These are phyloP conservation scores for Spergularia bocconei DNA, from an alignment of 148 eudicot genomes.

Conservation along the genomic window DNA sequence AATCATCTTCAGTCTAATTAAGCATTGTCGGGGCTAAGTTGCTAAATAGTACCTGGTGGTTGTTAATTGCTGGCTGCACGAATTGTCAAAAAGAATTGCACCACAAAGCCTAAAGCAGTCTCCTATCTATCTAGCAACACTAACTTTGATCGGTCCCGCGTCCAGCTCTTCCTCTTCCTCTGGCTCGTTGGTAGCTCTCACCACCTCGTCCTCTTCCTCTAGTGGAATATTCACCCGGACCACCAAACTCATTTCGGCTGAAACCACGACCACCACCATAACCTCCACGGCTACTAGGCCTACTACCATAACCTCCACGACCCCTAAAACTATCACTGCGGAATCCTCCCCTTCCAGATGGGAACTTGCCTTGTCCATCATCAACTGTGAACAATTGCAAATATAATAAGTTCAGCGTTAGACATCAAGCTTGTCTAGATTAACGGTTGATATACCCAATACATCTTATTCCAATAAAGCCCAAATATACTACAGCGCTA, in stretches of 20 bases:
- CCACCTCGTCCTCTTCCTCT: slow-evolving; percentile 38
- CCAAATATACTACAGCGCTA: no score
- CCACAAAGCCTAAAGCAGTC: not conserved
- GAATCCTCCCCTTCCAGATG: slow-evolving; percentile 36
- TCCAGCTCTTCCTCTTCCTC: slow-evolving; percentile 54
- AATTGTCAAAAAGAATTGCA: slow-evolving; percentile 12
- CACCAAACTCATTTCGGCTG: slow-evolving; percentile 44
- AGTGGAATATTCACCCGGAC: slow-evolving; percentile 43
- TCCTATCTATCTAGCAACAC: not conserved
- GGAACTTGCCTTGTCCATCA: slow-evolving; percentile 17
- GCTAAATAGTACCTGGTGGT: not conserved
- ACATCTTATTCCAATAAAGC: not conserved
- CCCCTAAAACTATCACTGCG: slow-evolving; percentile 49
- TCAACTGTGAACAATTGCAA: slow-evolving; percentile 12
- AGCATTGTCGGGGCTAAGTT: slow-evolving; percentile 3
- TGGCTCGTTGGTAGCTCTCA: slow-evolving; percentile 44
- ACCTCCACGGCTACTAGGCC: slow-evolving; percentile 44
- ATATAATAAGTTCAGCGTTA: not conserved
- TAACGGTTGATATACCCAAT: not conserved
- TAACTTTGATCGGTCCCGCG: slow-evolving; percentile 28
- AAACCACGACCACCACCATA: slow-evolving; percentile 44
- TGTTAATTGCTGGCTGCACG: not conserved
- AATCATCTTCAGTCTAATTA: not conserved
- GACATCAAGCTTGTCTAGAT: no score
- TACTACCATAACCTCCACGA: slow-evolving; percentile 42